These are phyloP conservation scores for Dysphania ambrosioides DNA, from an alignment of 148 eudicot genomes.

Conservation along the genomic window DNA sequence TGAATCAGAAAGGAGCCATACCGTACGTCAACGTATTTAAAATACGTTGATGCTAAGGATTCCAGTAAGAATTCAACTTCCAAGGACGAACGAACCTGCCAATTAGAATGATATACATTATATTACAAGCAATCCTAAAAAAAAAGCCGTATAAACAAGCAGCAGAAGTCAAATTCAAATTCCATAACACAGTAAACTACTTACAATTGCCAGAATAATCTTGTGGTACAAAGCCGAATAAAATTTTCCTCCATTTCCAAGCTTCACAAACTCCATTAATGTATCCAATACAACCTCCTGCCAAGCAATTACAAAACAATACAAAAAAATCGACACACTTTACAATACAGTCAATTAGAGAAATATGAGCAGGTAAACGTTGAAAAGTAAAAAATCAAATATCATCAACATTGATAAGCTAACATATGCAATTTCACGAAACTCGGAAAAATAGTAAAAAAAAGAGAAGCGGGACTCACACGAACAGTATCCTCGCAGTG, in stretches of 20 bases:
- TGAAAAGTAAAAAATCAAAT: background rate
- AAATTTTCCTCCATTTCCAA: constrained; percentile 72
- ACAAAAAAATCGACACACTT: background rate
- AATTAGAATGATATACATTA: constrained; percentile 12
- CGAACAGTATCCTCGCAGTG: constrained; percentile 46
- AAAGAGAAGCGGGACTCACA: constrained; percentile 25
- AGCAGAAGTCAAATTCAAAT: background rate
- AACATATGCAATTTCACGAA: background rate
- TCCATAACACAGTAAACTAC: constrained; percentile 23
- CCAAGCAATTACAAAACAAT: constrained; percentile 6
- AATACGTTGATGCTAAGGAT: constrained; percentile 59
- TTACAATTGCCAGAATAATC: constrained; percentile 58
- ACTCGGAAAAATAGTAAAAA: background rate
- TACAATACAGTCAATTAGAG: background rate
- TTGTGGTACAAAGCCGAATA: constrained; percentile 66
- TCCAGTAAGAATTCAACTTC: constrained; percentile 54
- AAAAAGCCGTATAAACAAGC: background rate
- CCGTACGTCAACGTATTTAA: constrained; percentile 87
- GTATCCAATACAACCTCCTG: constrained; percentile 83
- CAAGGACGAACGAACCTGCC: constrained; percentile 53
- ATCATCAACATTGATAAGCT: too few relatives aligned
- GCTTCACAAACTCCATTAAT: constrained; percentile 84
- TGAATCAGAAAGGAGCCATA: constrained; percentile 33
- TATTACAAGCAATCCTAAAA: background rate
- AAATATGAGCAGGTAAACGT: too few relatives aligned